A percentile compares a stretch with the other conserved stretches of the same genome.
These are phyloP conservation scores for Physcomitrium patens DNA, from an alignment of 225 moss, liverwort and hornwort genomes.

Conservation along the genomic window DNA sequence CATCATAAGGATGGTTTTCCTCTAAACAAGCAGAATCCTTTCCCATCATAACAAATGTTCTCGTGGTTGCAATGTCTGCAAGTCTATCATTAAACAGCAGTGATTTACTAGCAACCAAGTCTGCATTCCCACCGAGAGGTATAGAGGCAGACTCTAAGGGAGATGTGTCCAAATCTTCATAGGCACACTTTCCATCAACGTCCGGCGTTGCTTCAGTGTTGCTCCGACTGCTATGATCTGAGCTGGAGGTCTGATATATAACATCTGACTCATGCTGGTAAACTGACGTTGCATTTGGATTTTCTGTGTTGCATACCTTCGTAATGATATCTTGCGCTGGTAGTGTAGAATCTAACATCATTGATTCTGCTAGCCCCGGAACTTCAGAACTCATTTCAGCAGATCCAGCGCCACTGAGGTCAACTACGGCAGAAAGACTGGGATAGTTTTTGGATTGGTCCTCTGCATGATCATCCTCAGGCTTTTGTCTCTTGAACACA, in stretches of 20 bases:
- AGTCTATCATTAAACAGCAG: conserved; percentile 12
- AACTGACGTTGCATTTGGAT: conserved; percentile 26
- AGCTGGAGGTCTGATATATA: conserved; percentile 31
- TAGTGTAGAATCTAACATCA: conserved; percentile 26
- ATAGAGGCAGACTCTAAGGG: conserved; percentile 24
- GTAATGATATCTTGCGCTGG: conserved; percentile 26
- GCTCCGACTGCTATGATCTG: conserved; percentile 11
- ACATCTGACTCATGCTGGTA: conserved; percentile 27
- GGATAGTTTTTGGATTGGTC: conserved; percentile 36
- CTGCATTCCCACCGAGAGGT: conserved; percentile 23
- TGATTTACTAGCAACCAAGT: conserved; percentile 30
- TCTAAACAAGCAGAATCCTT: conserved; percentile 20
- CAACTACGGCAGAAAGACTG: conserved; percentile 38
- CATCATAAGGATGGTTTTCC: not conserved
- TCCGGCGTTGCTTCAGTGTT: conserved; percentile 18
- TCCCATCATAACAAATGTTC: conserved; percentile 21
- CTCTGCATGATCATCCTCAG: conserved; percentile 46
- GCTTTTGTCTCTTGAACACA: conserved; percentile 73
- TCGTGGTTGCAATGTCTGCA: conserved; percentile 24
- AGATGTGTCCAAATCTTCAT: conserved; percentile 26
- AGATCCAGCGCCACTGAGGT: conserved; percentile 36
- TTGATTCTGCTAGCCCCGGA: conserved; percentile 28
- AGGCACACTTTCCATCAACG: conserved; percentile 25
- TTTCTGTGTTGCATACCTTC: conserved; percentile 17
- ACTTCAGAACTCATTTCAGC: conserved; percentile 28